Evolutionary conservation across 805 yeast species (phyloP).

Genomic region (Priceomyces castillae): DNA sequence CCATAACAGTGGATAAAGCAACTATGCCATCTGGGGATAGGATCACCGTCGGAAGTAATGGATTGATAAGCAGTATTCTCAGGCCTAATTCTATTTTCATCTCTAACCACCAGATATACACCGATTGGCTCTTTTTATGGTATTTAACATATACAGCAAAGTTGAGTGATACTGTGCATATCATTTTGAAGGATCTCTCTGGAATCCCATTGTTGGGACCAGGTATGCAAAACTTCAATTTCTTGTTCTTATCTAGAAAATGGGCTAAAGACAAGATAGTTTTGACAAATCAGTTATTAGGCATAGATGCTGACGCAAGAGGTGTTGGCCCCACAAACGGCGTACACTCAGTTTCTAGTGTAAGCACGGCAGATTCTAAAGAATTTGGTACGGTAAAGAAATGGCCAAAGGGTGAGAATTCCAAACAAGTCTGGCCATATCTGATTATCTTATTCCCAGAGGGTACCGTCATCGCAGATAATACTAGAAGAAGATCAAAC

Average conservation of each 20-base stretch:
- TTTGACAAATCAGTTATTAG: conserved; percentile 53
- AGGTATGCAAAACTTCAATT: conserved; percentile 79
- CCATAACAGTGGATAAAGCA: conserved; percentile 47
- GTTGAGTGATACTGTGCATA: conserved; percentile 63
- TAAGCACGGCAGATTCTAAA: conserved; percentile 16
- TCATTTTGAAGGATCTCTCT: conserved; percentile 76
- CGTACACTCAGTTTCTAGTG: conserved; percentile 28
- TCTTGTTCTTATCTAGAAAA: conserved; percentile 77
- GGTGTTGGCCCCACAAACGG: conserved; percentile 55
- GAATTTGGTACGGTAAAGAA: conserved; percentile 6
- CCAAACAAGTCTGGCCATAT: conserved; percentile 39
- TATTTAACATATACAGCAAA: conserved; percentile 69
- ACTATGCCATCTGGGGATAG: conserved; percentile 13
- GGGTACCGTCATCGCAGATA: conserved; percentile 80
- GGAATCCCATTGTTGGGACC: conserved; percentile 75
- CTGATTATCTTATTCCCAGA: conserved; percentile 86
- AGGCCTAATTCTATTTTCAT: conserved; percentile 60
- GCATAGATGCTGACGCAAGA: conserved; percentile 59
- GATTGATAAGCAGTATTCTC: conserved; percentile 26
- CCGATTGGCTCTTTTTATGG: conserved; percentile 94
- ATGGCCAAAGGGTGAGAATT: conserved; percentile 33
- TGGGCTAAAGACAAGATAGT: conserved; percentile 75
- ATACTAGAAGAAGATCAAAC: conserved; percentile 58
- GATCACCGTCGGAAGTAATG: conserved; percentile 29
- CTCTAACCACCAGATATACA: conserved; percentile 91